Evolutionary conservation across 116 monocot species (phyloP).

Genomic region (Thalassia testudinum): DNA sequence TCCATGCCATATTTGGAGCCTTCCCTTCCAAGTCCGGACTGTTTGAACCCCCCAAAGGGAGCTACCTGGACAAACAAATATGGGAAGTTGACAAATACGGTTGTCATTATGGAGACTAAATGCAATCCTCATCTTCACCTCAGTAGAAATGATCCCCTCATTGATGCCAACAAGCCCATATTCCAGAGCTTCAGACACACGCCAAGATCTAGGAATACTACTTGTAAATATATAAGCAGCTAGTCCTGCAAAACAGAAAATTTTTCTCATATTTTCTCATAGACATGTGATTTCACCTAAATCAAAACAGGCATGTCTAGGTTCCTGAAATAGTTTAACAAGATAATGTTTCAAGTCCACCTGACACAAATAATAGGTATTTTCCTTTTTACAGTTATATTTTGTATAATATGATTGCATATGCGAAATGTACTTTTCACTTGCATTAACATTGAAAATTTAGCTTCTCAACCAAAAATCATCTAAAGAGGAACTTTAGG

Average conservation of each 20-base stretch:
- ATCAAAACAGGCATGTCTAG: too few species aligned
- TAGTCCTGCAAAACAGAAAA: constrained; percentile 52
- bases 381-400: too few species aligned
- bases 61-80: constrained; percentile 34
- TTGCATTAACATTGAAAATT: too few species aligned
- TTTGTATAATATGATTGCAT: too few species aligned
- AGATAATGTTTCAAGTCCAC: too few species aligned
- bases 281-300: too few species aligned
- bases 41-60: constrained; percentile 86
- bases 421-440: too few species aligned
- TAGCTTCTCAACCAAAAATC: too few species aligned
- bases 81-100: neutral
- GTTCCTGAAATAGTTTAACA: too few species aligned
- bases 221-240: constrained; percentile 82
- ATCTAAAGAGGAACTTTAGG: too few species aligned
- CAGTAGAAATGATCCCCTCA: constrained; percentile 83
- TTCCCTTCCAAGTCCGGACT: constrained; percentile 88
- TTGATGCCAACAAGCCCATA: constrained; percentile 91
- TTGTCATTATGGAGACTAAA: neutral
- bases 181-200: constrained; percentile 92
- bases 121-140: constrained; percentile 22
- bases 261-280: too few species aligned
- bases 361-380: too few species aligned
- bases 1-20: constrained; percentile 94
- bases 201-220: constrained; percentile 81